phyloP scores from a whole-genome alignment of 2,329 filamentous ascomycete species.

The Stylonectria norvegica region DNA sequence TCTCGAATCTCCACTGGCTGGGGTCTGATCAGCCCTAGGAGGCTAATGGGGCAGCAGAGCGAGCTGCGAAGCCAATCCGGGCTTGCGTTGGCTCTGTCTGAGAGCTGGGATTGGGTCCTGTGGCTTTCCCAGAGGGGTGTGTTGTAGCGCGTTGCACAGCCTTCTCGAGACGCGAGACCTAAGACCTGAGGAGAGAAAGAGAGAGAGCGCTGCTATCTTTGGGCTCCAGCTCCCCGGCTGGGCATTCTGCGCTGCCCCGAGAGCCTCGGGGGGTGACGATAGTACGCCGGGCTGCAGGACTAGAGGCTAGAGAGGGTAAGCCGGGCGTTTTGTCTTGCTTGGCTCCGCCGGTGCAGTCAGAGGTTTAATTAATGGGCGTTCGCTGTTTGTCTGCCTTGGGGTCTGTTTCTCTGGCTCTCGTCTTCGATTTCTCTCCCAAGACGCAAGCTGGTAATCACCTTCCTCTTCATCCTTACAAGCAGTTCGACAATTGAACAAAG shows the following conservation, averaged over 20 bases:
- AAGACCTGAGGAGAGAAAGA: conserved; percentile 3
- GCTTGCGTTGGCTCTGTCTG: no score
- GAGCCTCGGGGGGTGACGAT: no score
- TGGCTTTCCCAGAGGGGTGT: neutral
- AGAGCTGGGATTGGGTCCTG: neutral
- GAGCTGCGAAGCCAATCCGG: no score
- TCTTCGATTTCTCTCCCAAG: conserved; percentile 1
- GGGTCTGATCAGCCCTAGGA: conserved; percentile 27
- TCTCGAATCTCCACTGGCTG: neutral
- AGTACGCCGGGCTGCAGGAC: conserved; percentile 1
- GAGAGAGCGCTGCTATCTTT: conserved; percentile 2
- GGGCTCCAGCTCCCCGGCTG: no score
- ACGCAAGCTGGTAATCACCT: conserved; percentile 4
- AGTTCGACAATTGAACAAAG: no score
- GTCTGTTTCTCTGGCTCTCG: neutral
- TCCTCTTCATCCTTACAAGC: neutral
- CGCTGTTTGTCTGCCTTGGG: neutral
- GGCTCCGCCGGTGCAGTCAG: neutral
- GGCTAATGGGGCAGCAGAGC: conserved; percentile 14
- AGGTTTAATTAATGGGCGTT: neutral
- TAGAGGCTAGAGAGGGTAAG: neutral
- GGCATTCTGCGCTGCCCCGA: no score
- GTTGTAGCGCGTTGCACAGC: conserved; percentile 13
- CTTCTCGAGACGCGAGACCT: conserved; percentile 6
- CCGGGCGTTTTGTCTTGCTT: neutral